A percentile compares a stretch with the other conserved stretches of the same genome.
phyloP scores from a whole-genome alignment of 2,329 filamentous ascomycete species.

The Colletotrichum zoysiae region DNA sequence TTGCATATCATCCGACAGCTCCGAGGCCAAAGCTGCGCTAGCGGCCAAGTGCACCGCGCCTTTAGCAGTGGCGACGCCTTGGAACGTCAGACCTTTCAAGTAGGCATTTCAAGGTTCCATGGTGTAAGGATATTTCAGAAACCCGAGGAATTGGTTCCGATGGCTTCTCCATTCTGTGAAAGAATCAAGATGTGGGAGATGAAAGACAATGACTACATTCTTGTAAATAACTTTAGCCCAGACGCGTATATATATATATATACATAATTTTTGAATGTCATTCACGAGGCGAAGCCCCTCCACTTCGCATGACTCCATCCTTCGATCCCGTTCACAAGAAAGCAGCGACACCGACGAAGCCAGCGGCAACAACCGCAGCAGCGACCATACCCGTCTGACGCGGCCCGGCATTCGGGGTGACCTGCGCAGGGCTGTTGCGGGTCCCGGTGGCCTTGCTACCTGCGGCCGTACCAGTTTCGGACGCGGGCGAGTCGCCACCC shows the following conservation, averaged over 20 bases:
- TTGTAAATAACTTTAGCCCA: conserved; percentile 21
- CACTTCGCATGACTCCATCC: background rate
- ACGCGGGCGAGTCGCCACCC: background rate
- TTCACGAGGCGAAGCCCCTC: background rate
- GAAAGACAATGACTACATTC: background rate
- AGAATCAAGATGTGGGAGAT: too few relatives aligned
- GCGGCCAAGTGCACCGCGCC: conserved; percentile 50
- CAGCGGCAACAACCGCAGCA: conserved; percentile 45
- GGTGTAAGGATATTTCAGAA: background rate
- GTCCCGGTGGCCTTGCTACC: conserved; percentile 15
- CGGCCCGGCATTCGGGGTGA: conserved; percentile 39
- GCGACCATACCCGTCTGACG: conserved; percentile 46
- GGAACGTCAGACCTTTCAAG: conserved; percentile 32
- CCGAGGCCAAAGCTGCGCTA: conserved; percentile 50
- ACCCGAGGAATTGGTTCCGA: background rate
- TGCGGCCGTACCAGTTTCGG: conserved; percentile 1
- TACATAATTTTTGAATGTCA: conserved; percentile 11
- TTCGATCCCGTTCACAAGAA: conserved; percentile 41
- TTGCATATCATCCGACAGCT: conserved; percentile 52
- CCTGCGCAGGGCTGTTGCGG: conserved; percentile 6
- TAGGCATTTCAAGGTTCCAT: background rate
- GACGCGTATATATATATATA: background rate
- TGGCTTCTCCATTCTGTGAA: fast-evolving
- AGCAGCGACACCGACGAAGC: conserved; percentile 46
- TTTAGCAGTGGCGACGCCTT: conserved; percentile 47